Evolutionary conservation across 306 rosid genomes (phyloP).

Genomic region (Datisca glomerata): DNA sequence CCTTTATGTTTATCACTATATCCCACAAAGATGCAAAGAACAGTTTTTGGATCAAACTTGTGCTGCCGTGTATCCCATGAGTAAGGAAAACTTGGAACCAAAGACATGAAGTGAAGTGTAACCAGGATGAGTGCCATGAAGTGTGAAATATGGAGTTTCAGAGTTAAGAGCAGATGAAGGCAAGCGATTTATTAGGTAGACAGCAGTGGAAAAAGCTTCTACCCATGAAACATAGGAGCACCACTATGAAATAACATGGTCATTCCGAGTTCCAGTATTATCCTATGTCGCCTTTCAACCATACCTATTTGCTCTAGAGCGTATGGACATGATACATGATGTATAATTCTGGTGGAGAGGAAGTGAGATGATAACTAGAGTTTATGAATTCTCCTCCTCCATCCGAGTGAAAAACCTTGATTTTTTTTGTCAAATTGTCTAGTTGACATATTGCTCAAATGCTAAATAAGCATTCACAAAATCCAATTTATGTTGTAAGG

Average conservation of each 20-base stretch:
- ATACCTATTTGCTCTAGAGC: constrained; percentile 4
- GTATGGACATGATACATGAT: constrained; percentile 1
- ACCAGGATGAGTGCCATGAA: not conserved
- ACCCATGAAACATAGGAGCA: no score
- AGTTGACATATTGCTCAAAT: not conserved
- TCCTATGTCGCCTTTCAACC: constrained; percentile 2
- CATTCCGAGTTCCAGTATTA: not conserved
- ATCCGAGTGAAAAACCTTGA: constrained; percentile 2
- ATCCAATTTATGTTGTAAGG: not conserved
- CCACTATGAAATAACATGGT: no score
- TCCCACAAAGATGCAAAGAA: no score
- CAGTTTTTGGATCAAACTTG: not conserved
- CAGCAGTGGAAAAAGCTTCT: constrained; percentile 1
- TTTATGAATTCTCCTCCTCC: constrained; percentile 4
- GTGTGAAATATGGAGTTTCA: not conserved
- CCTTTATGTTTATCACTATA: no score
- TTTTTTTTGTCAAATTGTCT: not conserved
- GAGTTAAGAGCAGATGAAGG: not conserved
- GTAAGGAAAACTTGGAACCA: not conserved
- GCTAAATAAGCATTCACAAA: not conserved
- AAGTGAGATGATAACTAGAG: not conserved
- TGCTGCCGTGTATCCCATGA: not conserved
- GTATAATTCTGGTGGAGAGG: not conserved
- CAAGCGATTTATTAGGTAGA: no score
- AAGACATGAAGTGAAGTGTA: not conserved